Base-by-base conservation (phyloP, 2,329 filamentous ascomycete genomes). In the Ustulina deusta region DNA sequence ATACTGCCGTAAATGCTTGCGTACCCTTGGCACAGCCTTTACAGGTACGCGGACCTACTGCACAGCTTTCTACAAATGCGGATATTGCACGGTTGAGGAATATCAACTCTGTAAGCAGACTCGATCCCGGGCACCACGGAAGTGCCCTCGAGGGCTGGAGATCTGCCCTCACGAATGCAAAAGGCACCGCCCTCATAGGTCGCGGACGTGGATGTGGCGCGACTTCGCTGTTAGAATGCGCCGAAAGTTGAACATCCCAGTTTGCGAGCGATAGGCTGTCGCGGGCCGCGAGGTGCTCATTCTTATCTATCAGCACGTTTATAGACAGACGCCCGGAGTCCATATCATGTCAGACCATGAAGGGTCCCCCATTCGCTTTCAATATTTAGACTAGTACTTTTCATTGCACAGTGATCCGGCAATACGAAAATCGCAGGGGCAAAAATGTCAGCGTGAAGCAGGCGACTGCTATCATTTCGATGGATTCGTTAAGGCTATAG, bases 401-500 rank as follows among this genome's bases (percentile, higher is more conserved):
- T 20, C 11, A 34, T 44, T 29, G 27, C 32, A 32, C n/a, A 42
- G 27, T 22, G 29, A 5, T 40, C 17, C 5, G 1, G 22, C 5
- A 6, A 44, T 15, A 63, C 17, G 36, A 7, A 15, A 51, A 15
- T 25, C 40, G 3, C 11, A 3, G 1, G 5, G 20, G 15, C 20
- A 32, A 17, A 32, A 60, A 15, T 13, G 22, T 10, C 27, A 20
- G 34, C 13, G 22, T 48, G 11, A 13, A 56, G 36, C 15, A 60
- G 11, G 20, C 6, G 27, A n/a, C 22, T 38, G 7, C 54, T 38
- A 3, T 22, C 3, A 27, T 40, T 51, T 49, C 9, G 29, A 40
- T 49, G n/a, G 3, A 7, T 13, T 29, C 4, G 22, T 48, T 25
- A 42, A 27, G n/a, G 15, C 48, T 71, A 69, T 42, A 94, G 76